Conservation (phyloP, 2,329 filamentous ascomycete genomes). For the Calonectria ilicicola region DNA sequence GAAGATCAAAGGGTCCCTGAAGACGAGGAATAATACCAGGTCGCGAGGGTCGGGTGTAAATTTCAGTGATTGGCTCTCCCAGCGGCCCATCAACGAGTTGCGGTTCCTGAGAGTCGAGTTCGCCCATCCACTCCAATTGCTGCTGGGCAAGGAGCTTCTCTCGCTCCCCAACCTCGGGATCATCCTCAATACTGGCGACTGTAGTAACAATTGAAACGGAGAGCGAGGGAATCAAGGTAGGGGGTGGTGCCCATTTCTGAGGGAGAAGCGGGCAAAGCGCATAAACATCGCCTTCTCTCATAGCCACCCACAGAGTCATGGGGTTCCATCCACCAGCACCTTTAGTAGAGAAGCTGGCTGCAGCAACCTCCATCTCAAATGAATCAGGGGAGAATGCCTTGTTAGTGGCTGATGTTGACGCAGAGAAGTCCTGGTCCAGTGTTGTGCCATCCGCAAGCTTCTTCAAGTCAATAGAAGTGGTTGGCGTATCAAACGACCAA, state of each 20-base stretch:
- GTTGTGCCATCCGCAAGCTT: slow-evolving; percentile 88
- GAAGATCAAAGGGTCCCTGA: slow-evolving; percentile 72
- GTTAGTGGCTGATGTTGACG: slow-evolving; percentile 78
- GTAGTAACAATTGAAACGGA: slow-evolving; percentile 86
- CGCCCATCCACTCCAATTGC: slow-evolving; percentile 76
- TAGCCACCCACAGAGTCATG: slow-evolving; percentile 98
- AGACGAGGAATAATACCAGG: slow-evolving; percentile 70
- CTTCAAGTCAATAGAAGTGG: slow-evolving; percentile 87
- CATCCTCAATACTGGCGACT: slow-evolving; percentile 71
- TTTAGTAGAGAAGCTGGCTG: slow-evolving; percentile 80
- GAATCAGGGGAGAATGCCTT: slow-evolving; percentile 89
- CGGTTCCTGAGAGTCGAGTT: slow-evolving; percentile 73
- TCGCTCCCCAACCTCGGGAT: slow-evolving; percentile 63
- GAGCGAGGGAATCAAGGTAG: slow-evolving; percentile 83
- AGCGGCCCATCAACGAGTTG: slow-evolving; percentile 61
- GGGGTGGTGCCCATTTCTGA: slow-evolving; percentile 83
- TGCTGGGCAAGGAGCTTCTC: slow-evolving; percentile 71
- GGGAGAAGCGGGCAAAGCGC: slow-evolving; percentile 92
- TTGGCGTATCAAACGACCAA: slow-evolving; percentile 87
- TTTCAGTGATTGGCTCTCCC: slow-evolving; percentile 63
- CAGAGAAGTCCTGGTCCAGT: slow-evolving; percentile 84
- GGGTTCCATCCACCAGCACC: slow-evolving; percentile 88
- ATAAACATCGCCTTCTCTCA: slow-evolving; percentile 93
- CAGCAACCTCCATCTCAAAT: slow-evolving; percentile 93
- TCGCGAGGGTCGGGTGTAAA: slow-evolving; percentile 68